Evolutionary conservation across 139 green algal genomes (phyloP).

Genomic region (Coelastrella sp.): DNA sequence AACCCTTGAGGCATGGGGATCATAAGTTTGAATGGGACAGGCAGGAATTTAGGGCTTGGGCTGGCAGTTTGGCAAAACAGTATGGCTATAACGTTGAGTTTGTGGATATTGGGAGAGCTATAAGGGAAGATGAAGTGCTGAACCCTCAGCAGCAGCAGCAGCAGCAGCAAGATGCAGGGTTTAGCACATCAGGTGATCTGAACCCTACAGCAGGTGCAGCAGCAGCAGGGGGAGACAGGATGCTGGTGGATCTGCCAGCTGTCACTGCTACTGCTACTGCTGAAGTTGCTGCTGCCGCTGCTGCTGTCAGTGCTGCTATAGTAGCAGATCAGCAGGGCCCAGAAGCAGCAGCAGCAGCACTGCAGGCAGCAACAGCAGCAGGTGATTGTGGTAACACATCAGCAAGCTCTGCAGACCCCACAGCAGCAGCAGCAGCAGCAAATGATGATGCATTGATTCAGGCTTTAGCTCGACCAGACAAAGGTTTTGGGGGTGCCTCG

Average conservation of each 20-base stretch:
- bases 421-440: background rate
- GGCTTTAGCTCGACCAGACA: background rate
- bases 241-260: background rate
- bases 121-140: conserved; percentile 17
- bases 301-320: conserved; percentile 1
- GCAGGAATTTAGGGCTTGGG: conserved; percentile 5
- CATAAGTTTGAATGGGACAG: conserved; percentile 44
- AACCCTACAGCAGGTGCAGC: background rate
- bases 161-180: background rate
- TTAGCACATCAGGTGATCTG: background rate
- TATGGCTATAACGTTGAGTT: conserved; percentile 34
- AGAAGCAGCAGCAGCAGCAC: background rate
- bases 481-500: background rate
- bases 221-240: background rate
- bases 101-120: conserved; percentile 25
- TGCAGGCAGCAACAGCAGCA: background rate
- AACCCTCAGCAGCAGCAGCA: background rate
- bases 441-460: background rate
- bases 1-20: conserved; percentile 25
- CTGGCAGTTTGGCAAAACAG: background rate
- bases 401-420: background rate
- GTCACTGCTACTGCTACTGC: background rate
- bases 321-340: background rate
- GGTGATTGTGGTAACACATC: background rate
- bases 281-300: conserved; percentile 9